phyloP scores from a whole-genome alignment of 2,329 filamentous ascomycete genomes.

The Aspergillus viridinutans region DNA sequence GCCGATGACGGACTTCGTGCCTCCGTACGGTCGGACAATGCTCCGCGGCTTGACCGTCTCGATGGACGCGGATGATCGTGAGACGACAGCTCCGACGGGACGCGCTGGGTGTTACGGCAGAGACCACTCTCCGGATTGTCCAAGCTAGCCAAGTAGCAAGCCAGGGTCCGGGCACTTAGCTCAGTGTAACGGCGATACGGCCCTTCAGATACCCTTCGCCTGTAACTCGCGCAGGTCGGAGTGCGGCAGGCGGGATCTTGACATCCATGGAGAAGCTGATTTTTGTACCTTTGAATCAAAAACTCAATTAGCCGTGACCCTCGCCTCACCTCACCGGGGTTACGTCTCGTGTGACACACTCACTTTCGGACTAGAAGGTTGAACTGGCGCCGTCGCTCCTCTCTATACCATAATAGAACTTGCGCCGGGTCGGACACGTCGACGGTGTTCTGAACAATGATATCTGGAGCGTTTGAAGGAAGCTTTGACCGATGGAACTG shows the following conservation, averaged over 20 bases:
- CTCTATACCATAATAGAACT: constrained; percentile 36
- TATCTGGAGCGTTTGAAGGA: constrained; percentile 38
- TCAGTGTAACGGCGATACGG: constrained; percentile 76
- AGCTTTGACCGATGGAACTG: constrained; percentile 35
- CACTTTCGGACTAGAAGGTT: constrained; percentile 66
- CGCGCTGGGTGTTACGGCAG: constrained; percentile 50
- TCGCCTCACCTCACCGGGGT: background rate
- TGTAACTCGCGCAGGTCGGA: constrained; percentile 75
- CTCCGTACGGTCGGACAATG: constrained; percentile 14
- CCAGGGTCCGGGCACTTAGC: constrained; percentile 75
- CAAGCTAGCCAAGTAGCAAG: constrained; percentile 73
- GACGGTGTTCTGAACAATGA: constrained; percentile 37
- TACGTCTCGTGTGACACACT: constrained; percentile 22
- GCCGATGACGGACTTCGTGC: background rate
- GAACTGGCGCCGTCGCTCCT: constrained; percentile 39
- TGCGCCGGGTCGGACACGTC: constrained; percentile 34
- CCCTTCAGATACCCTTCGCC: constrained; percentile 62
- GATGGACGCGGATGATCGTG: constrained; percentile 25
- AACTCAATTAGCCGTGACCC: constrained; percentile 5
- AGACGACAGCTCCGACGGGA: constrained; percentile 23
- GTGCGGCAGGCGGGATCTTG: constrained; percentile 64
- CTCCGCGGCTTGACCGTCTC: constrained; percentile 28
- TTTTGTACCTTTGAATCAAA: constrained; percentile 62
- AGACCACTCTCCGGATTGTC: constrained; percentile 69
- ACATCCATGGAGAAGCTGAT: constrained; percentile 80